Conservation (phyloP, 371 early-diverging fungal genomes). For the Dentiscutata heterogama region DNA sequence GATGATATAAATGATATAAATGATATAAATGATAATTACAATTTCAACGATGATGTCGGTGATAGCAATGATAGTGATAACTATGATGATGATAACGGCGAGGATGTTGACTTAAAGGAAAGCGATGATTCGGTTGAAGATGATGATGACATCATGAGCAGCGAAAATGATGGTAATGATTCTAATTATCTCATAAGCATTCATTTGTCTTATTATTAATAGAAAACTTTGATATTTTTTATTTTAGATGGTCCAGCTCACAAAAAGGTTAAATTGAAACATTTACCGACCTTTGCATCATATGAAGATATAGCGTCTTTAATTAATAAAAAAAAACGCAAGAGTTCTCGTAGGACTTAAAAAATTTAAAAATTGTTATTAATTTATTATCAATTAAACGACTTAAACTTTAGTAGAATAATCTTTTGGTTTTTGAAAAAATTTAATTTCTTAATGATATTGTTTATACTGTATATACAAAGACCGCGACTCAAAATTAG, state of each 20-base stretch:
- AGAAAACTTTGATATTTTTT: neutral
- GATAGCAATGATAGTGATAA: neutral
- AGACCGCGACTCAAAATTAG: no score
- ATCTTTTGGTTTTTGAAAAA: no score
- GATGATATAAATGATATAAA: neutral
- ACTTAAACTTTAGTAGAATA: no score
- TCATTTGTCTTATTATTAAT: neutral
- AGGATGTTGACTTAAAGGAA: no score
- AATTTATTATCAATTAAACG: no score
- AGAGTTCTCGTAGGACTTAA: no score
- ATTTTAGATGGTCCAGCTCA: neutral
- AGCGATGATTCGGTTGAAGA: neutral
- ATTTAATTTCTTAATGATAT: no score
- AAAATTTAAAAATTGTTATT: no score
- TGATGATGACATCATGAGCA: neutral
- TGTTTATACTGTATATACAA: no score
- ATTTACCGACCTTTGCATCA: neutral
- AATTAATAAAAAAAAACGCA: neutral
- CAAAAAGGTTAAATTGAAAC: neutral
- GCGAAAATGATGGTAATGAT: neutral
- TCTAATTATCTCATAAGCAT: neutral
- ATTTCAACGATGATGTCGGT: neutral
- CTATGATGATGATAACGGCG: no score
- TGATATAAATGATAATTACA: no score
- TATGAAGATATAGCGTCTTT: neutral